Conservation (phyloP, 495 filamentous ascomycete genomes). For the Parathielavia appendiculata region DNA sequence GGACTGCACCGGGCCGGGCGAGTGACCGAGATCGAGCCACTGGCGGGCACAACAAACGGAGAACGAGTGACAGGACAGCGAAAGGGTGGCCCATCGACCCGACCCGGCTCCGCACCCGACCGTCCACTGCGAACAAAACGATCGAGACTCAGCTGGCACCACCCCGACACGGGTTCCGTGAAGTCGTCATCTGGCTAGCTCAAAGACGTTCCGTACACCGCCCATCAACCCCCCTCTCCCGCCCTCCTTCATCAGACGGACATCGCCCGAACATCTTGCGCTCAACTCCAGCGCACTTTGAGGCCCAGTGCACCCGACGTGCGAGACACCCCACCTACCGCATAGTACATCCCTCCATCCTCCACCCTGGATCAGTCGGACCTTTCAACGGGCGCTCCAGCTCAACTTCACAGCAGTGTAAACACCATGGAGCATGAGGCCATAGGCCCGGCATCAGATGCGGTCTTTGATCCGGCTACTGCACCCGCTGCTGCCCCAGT, state of each 20-base stretch:
- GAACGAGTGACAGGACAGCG: not conserved
- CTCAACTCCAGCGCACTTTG: not conserved
- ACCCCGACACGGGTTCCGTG: slow-evolving; percentile 23
- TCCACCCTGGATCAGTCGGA: slow-evolving; percentile 49
- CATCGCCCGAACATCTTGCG: slow-evolving; percentile 1
- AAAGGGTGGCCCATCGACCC: slow-evolving; percentile 11
- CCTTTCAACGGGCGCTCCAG: slow-evolving; percentile 43
- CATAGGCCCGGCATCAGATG: not conserved
- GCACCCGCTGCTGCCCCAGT: slow-evolving; percentile 2
- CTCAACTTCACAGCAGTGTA: slow-evolving; percentile 48
- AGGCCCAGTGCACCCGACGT: not conserved
- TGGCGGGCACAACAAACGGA: not conserved
- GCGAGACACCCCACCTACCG: not conserved
- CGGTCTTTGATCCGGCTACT: not conserved
- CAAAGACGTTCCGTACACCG: slow-evolving; percentile 18
- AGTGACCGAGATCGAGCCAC: slow-evolving; percentile 2
- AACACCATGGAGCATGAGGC: slow-evolving; percentile 46
- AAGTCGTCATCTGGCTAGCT: slow-evolving; percentile 31
- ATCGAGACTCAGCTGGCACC: slow-evolving; percentile 6
- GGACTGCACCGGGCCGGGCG: not conserved
- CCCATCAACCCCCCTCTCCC: not conserved
- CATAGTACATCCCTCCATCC: not conserved
- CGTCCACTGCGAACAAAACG: slow-evolving; percentile 3
- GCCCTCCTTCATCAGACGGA: slow-evolving; percentile 9
- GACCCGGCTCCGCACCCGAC: slow-evolving; percentile 15